These are phyloP conservation scores for Calocybe indica DNA, from an alignment of 768 basidiomycete species.

Conservation along the genomic window DNA sequence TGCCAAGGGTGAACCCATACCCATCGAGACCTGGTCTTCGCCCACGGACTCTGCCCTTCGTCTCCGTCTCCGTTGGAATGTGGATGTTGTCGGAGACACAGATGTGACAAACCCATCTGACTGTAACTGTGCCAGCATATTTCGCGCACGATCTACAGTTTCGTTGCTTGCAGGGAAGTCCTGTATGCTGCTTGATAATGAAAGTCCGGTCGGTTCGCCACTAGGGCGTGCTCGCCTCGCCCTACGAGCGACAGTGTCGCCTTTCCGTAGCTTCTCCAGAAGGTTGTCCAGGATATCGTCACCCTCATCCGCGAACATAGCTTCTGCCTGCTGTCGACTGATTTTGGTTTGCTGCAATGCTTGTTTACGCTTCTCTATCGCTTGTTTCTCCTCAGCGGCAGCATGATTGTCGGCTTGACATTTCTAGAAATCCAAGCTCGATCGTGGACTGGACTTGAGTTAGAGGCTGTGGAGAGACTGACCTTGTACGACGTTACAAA, in stretches of 20 bases:
- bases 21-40: conserved; percentile 15
- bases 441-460: background rate
- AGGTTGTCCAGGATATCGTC: conserved; percentile 69
- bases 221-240: conserved; percentile 43
- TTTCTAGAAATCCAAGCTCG: conserved; percentile 50
- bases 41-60: conserved; percentile 26
- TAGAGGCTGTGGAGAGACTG: conserved; percentile 11
- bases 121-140: conserved; percentile 72
- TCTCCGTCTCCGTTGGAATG: conserved; percentile 32
- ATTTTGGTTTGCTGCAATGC: conserved; percentile 58
- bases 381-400: conserved; percentile 62
- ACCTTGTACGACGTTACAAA: conserved; percentile 93
- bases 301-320: conserved; percentile 32
- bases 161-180: conserved; percentile 26
- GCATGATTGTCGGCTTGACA: conserved; percentile 78
- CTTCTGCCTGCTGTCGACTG: conserved; percentile 42
- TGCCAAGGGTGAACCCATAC: conserved; percentile 25
- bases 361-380: conserved; percentile 63
- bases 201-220: conserved; percentile 16
- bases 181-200: conserved; percentile 15
- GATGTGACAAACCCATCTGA: conserved; percentile 60
- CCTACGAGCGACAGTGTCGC: conserved; percentile 56
- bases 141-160: conserved; percentile 52
- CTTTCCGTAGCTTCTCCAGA: conserved; percentile 65
- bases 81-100: conserved; percentile 38